Evolutionary conservation across 306 rosid genomes (phyloP), one percentile per base, ranked within the genome.

Genomic region (Acacia crassicarpa): DNA sequence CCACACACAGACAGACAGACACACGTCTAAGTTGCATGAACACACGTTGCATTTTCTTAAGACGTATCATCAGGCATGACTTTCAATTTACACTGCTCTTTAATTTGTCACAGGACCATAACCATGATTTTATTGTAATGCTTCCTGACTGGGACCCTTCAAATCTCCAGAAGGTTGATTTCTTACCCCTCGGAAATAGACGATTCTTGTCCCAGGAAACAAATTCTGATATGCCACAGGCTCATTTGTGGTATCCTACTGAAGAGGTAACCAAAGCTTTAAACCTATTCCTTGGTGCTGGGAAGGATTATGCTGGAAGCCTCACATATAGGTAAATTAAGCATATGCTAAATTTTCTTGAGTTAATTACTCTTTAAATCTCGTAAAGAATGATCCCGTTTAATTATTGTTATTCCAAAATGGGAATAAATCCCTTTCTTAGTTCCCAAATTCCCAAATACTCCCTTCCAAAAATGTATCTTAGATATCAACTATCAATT

Each of bases 91-190:
- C 62, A 23, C 48, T 79, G 58, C 51, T 70, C 30, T 43, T 48
- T 11, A 78, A 83, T 72, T 78, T 59, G 69, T 66, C 76, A 67
- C 94, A 95, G 99, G 93, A 95, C 88, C 99, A 95, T 83, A 95
- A 95, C 87, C 85, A 79, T 66, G 98, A 95, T 89, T 93, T 83
- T 69, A 90, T 93, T 40, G 98, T 86, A 78, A 77, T 89, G 90
- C 84, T 95, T 83, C 99, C 99, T 5, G 99, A 93, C 74, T 93
- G 97, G 97, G 89, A 91, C 78, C 97, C 99, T 25, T 85, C 93
- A 48, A 86, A 83, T 63, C 77, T 67, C 51, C 81, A 48, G 63
- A 74, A 78, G 76, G 74, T 85, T 77, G 9, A 84, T 70, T 67
- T 54, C 48, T 53, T 77, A 76, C 86, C 85, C 15, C 89, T 81